A percentile compares a stretch with the other conserved stretches of the same genome.
Conservation (phyloP, 495 filamentous ascomycete species). For the Evansstolkia leycettana region DNA sequence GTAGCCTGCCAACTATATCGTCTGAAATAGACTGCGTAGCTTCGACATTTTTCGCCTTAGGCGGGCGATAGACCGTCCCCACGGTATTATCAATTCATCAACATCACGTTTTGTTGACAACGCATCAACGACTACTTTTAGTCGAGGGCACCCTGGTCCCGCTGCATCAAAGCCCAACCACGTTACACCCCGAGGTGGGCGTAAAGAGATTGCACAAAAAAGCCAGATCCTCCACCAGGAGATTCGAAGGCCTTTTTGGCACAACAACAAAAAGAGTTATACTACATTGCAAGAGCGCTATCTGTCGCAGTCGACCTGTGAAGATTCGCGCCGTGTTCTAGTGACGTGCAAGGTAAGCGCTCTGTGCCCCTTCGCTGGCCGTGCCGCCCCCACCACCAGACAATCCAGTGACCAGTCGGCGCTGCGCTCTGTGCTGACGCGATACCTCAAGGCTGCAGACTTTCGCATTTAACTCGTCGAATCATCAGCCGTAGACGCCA, state of each 20-base stretch:
- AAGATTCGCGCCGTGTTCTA: neutral
- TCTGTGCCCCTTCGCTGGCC: conserved; percentile 11
- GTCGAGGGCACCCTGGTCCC: conserved; percentile 24
- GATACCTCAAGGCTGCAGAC: conserved; percentile 27
- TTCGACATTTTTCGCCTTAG: conserved; percentile 1
- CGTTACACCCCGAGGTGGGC: conserved; percentile 30
- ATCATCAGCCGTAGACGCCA: conserved; percentile 23
- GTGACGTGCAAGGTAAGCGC: conserved; percentile 20
- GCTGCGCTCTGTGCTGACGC: conserved; percentile 35
- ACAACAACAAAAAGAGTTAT: conserved; percentile 4
- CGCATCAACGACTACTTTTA: conserved; percentile 29
- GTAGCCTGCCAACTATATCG: conserved; percentile 16
- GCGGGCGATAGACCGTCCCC: conserved; percentile 2
- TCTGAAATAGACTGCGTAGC: conserved; percentile 21
- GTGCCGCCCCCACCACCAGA: conserved; percentile 13
- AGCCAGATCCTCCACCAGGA: conserved; percentile 20
- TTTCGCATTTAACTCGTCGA: conserved; percentile 25
- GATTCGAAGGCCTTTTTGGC: conserved; percentile 17
- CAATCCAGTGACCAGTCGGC: conserved; percentile 33
- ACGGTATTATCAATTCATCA: conserved; percentile 16
- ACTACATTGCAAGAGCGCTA: neutral
- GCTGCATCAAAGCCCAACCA: conserved; percentile 42
- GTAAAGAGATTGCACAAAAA: conserved; percentile 28
- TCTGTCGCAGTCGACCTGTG: neutral
- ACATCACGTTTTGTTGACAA: conserved; percentile 27